Evolutionary conservation across 345 rosid genomes (phyloP), one percentile per base, ranked within the genome.

Genomic region (Nephelium lappaceum): DNA sequence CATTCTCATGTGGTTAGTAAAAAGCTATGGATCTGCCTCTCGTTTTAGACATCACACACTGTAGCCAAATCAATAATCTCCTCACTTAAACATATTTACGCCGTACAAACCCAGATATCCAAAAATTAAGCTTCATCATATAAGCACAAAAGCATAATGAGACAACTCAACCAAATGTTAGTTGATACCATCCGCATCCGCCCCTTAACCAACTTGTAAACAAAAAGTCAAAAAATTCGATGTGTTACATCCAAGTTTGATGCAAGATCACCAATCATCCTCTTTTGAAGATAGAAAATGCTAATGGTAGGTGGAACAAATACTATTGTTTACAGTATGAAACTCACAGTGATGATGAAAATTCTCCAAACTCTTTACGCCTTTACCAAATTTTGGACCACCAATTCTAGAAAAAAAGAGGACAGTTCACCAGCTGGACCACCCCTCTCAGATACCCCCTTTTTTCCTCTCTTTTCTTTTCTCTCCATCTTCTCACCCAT

Each of bases 301-400:
- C 41, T 23, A 16, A 73, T 63, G 42, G 74, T 77, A 73, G 69
- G 80, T 78, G 65, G 82, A 78, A 70, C 72, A 72, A 73, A 69
- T 24, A 79, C 64, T 47, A 81, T 49, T 67, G 76, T 76, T 81
- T 78, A 77, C 45, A 58, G 70, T 23, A 67, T 69, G 79, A 85
- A 83, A 83, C 86, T 81, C 71, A 21, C 38, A 51, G 57, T 69
- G 75, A 83, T 79, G 84, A 86, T 81, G 81, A 76, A 82, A 80
- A 72, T 69, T 64, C 74, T 77, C 65, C 49, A 25, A 21, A 57
- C 75, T 67, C 69, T 63, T 64, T 62, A 86, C 60, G 75, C 80
- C 82, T 77, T 82, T 77, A 81, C 68, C 77, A 72, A 49, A 71
- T 36, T 42, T 64, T 73, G 90, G 90, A 89, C 90, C 92, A 85